Evolutionary conservation across 129 eudicot genomes (phyloP), one percentile per base, ranked within the genome.

Genomic region (Lactuca saligna): DNA sequence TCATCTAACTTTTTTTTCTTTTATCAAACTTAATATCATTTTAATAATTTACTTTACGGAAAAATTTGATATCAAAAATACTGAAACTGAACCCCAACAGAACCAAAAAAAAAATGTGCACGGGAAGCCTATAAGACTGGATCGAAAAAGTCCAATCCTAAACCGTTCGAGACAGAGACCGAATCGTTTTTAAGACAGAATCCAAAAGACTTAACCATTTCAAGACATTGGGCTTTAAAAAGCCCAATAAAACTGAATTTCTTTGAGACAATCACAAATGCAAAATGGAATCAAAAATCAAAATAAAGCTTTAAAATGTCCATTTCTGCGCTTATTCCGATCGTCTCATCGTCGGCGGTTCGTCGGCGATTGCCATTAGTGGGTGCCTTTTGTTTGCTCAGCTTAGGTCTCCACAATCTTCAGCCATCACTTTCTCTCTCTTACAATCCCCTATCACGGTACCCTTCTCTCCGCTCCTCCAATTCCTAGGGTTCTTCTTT

Each of bases 341-440:
- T 86, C 34, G 41, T 86, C 57, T 80, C 86, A 56, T 82, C 95
- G 61, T 12, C 84, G 35, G 46, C 69, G 8, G 56, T 80, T 56
- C 83, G 93, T 62, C 85, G 95, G 35, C 86, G 87, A 20, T 44
- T 93, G 38, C 99, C 99, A 11, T 25, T 93, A 20, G 90, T 93
- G 9, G 99, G 97, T 41, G 96, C 95, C 7, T 75, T 94, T 69
- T 94, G 97, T 78, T 72, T 94, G 57, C 86, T 94, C 38, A 87
- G 88, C 67, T 77, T 89, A 4, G 97, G 99, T 1, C 59, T 89
- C 35, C 80, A 92, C 79, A 69, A 73, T 75, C 68, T 92, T 71
- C 78, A 53, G 70, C 75, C 90, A n/a, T 75, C 88, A 17, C 72
- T 80, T 74, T 65, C 87, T 71, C 61, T 71, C 50, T 49, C 83